Percentiles rank a stretch among this genome's conserved stretches.
These are phyloP conservation scores for Annulohypoxylon maeteangense DNA, from an alignment of 495 filamentous ascomycete species.

Conservation along the genomic window DNA sequence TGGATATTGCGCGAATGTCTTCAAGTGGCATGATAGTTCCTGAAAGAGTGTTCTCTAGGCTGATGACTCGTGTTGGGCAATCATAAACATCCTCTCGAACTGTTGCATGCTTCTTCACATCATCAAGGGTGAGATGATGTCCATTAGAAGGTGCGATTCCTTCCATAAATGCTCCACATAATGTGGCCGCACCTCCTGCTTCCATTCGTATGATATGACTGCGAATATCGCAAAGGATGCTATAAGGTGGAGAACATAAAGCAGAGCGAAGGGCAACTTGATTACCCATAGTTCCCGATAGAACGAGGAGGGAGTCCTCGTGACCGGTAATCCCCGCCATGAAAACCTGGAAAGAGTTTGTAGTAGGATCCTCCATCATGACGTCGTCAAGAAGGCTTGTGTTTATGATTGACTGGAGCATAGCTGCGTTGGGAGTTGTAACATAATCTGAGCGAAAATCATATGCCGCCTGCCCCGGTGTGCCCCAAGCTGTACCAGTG, in stretches of 20 bases:
- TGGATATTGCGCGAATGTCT: background rate
- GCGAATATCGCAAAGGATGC: background rate
- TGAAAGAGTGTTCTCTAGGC: constrained; percentile 5
- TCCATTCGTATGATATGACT: background rate
- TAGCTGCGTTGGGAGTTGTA: constrained; percentile 43
- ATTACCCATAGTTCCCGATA: constrained; percentile 83
- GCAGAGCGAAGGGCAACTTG: constrained; percentile 69
- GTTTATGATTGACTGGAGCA: constrained; percentile 67
- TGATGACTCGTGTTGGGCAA: background rate
- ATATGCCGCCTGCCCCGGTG: background rate
- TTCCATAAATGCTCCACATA: background rate
- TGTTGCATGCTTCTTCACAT: background rate
- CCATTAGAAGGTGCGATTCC: background rate
- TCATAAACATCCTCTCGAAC: background rate
- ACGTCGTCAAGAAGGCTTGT: constrained; percentile 75
- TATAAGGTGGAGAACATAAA: constrained; percentile 62
- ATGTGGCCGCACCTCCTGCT: background rate
- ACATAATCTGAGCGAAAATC: constrained; percentile 9
- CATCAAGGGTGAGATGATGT: background rate
- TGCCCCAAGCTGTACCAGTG: background rate
- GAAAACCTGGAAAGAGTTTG: constrained; percentile 68
- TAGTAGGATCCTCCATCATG: constrained; percentile 75
- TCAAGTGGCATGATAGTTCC: constrained; percentile 5
- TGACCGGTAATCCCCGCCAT: constrained; percentile 71
- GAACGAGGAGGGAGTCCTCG: constrained; percentile 71